Base-by-base conservation (phyloP, 108 stramenopile species). In the Schizochytrium sp. region DNA sequence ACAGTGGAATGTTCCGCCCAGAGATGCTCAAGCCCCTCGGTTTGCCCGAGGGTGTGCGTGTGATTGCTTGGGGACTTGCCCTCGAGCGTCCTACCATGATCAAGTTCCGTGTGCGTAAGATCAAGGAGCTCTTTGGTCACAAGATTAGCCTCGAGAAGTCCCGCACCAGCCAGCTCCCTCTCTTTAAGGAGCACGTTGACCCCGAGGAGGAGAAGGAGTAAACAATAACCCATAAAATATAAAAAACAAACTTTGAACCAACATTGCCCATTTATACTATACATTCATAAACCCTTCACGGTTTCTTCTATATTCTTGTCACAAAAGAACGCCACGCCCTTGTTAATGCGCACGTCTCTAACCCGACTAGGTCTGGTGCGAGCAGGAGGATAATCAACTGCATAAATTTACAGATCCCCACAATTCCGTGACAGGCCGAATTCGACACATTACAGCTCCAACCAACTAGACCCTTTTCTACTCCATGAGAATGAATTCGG, bases 21-120 rank as follows among this genome's bases (percentile, higher is more conserved):
- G 99, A 99, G 92, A 99, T 99, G 99, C 94, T 99, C 87, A 93
- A 93, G 55, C 99, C 99, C 45, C 99, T 99, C 98, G 99, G 99
- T 45, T 92, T 99, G 91, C 99, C 99, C n/a, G 96, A 98, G 92
- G 96, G 98, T 94, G 99, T 99, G 19, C 94, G 98, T 46, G 99
- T 99, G 28, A 99, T 99, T 91, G 99, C 99, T 12, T 95, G 99
- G 99, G 99, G 99, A 15, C 93, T 99, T 87, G 97, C 97, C 47
- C 93, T 99, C 87, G 99, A 99, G 93, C 94, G 99, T 44, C 99
- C 99, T 38, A 99, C 99, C 46, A 99, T 99, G 99, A 99, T 99
- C 95, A 99, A 99, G 93, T 99, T 99, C 92, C 93, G 98, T 55
- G 97, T 99, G 90, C 96, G 95, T 57, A 99, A 99, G 92, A 99